phyloP scores from a whole-genome alignment of 2,329 filamentous ascomycete species.

The Didymella exigua region DNA sequence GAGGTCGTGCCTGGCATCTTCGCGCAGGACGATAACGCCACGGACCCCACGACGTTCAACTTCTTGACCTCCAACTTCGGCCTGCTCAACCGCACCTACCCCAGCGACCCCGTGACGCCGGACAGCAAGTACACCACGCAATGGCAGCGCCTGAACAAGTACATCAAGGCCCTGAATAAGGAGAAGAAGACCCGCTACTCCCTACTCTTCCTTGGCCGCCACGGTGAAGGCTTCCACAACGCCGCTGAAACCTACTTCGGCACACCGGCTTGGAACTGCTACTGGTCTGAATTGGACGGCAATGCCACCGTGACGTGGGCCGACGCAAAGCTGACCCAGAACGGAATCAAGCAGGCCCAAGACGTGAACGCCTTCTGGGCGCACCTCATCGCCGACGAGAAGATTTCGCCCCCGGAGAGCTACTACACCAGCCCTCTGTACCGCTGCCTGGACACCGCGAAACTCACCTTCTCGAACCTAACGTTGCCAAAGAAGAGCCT shows the following conservation, averaged over 20 bases:
- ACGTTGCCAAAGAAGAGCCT: conserved; percentile 56
- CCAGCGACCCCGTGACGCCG: conserved; percentile 54
- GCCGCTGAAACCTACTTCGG: conserved; percentile 70
- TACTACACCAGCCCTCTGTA: conserved; percentile 70
- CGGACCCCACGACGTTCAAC: conserved; percentile 60
- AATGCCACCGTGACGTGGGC: conserved; percentile 68
- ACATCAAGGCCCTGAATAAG: conserved; percentile 62
- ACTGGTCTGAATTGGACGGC: conserved; percentile 69
- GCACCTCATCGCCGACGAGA: conserved; percentile 54
- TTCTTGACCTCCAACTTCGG: conserved; percentile 63
- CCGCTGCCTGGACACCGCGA: conserved; percentile 67
- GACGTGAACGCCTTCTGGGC: conserved; percentile 66
- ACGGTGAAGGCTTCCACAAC: conserved; percentile 71
- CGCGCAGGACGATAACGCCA: conserved; percentile 65
- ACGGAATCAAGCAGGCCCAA: conserved; percentile 62
- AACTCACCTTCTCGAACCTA: conserved; percentile 64
- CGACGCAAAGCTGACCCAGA: conserved; percentile 66
- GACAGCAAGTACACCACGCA: conserved; percentile 57
- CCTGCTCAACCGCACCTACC: conserved; percentile 66
- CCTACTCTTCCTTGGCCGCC: conserved; percentile 70
- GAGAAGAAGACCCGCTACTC: conserved; percentile 62
- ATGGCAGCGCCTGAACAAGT: conserved; percentile 68
- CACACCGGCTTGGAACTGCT: conserved; percentile 72
- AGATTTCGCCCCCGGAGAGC: conserved; percentile 65
- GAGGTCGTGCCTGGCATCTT: conserved; percentile 67